Percentiles rank a stretch among this genome's conserved stretches.
Evolutionary conservation across 1,284 basidiomycete genomes (phyloP).

Genomic region (Rhizoctonia solani): DNA sequence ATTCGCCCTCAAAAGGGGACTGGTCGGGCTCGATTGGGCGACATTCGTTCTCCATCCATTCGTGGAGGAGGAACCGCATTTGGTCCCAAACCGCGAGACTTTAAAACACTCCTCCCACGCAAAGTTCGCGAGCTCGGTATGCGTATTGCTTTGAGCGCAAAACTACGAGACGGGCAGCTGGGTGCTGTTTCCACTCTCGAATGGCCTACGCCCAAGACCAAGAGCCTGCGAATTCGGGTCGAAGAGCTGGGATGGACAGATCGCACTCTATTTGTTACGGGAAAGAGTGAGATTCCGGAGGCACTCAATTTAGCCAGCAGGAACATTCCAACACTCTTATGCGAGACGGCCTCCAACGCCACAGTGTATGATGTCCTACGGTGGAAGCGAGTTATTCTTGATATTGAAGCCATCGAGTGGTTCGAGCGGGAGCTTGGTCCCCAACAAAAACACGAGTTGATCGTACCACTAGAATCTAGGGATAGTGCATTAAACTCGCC

Average conservation of each 20-base stretch:
- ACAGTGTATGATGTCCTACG: constrained; percentile 78
- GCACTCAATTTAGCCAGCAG: constrained; percentile 60
- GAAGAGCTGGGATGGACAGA: constrained; percentile 60
- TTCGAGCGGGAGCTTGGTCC: constrained; percentile 62
- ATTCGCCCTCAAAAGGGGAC: constrained; percentile 91
- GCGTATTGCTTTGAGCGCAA: constrained; percentile 82
- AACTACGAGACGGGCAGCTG: constrained; percentile 73
- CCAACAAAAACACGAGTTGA: constrained; percentile 1
- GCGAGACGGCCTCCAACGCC: constrained; percentile 65
- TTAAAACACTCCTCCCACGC: constrained; percentile 85
- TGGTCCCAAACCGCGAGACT: constrained; percentile 88
- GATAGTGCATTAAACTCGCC: neutral
- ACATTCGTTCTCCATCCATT: constrained; percentile 85
- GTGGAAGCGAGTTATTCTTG: constrained; percentile 72
- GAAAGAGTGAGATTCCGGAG: constrained; percentile 57
- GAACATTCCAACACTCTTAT: constrained; percentile 67
- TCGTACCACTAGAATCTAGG: neutral
- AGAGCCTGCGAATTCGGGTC: constrained; percentile 60
- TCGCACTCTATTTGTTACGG: constrained; percentile 74
- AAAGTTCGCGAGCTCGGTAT: constrained; percentile 94
- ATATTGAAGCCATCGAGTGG: constrained; percentile 69
- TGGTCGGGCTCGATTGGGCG: constrained; percentile 88
- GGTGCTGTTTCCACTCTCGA: constrained; percentile 73
- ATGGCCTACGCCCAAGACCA: constrained; percentile 73
- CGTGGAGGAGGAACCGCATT: constrained; percentile 91